These are phyloP conservation scores for Pulveroboletus sp. DNA, from an alignment of 1,284 basidiomycete genomes.

Conservation along the genomic window DNA sequence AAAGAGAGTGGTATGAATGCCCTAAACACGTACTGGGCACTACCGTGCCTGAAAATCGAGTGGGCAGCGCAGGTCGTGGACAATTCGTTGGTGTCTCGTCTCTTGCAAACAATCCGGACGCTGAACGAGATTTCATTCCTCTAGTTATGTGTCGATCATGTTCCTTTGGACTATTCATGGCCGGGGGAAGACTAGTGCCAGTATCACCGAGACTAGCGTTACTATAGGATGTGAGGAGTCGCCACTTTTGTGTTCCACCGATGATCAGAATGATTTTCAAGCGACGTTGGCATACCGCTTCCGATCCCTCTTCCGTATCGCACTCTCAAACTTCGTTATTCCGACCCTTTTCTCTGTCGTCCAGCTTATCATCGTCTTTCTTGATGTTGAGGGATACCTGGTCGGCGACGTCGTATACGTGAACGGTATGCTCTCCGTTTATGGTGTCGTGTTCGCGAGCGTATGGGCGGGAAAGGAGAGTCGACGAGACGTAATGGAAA, in stretches of 20 bases:
- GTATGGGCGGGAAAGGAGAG: conserved; percentile 5
- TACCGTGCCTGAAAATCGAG: too few relatives aligned
- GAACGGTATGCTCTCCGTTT: conserved; percentile 4
- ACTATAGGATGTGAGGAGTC: not conserved
- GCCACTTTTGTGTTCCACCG: not conserved
- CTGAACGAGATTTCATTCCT: not conserved
- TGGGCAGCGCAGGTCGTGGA: not conserved
- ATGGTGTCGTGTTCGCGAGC: conserved; percentile 2
- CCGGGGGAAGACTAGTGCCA: not conserved
- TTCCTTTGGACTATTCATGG: not conserved
- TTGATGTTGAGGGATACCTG: not conserved
- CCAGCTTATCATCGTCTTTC: not conserved
- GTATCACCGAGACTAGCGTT: not conserved
- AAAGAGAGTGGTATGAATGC: too few relatives aligned
- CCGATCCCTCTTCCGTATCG: not conserved
- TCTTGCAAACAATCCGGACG: not conserved
- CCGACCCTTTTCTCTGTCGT: not conserved
- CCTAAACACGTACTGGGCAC: too few relatives aligned
- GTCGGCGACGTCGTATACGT: not conserved
- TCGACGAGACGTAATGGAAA: not conserved
- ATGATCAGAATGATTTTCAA: too few relatives aligned
- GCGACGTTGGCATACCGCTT: not conserved
- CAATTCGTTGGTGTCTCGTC: not conserved
- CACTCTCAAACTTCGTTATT: not conserved
- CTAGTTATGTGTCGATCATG: not conserved